A percentile compares a stretch with the other conserved stretches of the same genome.
phyloP scores from a whole-genome alignment of 495 filamentous ascomycete species.

The Hyphodiscus hymeniophilus region DNA sequence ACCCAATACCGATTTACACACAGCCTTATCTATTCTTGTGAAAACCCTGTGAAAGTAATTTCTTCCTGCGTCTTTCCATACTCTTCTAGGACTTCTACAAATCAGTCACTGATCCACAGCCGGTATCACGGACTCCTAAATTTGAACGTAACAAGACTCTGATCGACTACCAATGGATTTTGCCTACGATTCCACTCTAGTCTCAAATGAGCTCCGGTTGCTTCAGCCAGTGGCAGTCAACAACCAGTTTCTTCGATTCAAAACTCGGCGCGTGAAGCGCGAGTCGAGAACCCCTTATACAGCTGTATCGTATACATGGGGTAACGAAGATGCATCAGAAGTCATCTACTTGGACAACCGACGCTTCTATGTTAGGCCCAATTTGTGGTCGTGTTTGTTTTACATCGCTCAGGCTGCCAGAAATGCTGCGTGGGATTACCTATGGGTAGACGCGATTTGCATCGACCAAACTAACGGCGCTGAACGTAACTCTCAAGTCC shows the following conservation, averaged over 20 bases:
- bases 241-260: slow-evolving; percentile 1
- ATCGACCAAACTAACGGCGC: slow-evolving; percentile 20
- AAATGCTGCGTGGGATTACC: slow-evolving; percentile 8
- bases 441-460: slow-evolving; percentile 26
- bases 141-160: not conserved
- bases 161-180: slow-evolving; percentile 6
- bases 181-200: slow-evolving; percentile 5
- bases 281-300: slow-evolving; percentile 6
- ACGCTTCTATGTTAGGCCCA: slow-evolving; percentile 11
- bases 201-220: slow-evolving; percentile 10
- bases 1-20: too few relatives aligned
- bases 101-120: too few relatives aligned
- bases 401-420: slow-evolving; percentile 4
- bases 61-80: too few relatives aligned
- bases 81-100: too few relatives aligned
- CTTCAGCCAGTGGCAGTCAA: slow-evolving; percentile 3
- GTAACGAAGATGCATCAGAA: slow-evolving; percentile 8
- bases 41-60: too few relatives aligned
- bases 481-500: slow-evolving; percentile 24
- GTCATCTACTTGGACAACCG: slow-evolving; percentile 15
- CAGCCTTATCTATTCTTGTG: too few relatives aligned
- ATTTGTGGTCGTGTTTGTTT: slow-evolving; percentile 20
- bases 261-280: slow-evolving; percentile 2
- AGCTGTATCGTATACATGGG: slow-evolving; percentile 22
- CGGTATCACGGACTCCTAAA: too few relatives aligned